Base-by-base conservation (phyloP, 805 yeast genomes). In the Clavispora carvajalis region DNA sequence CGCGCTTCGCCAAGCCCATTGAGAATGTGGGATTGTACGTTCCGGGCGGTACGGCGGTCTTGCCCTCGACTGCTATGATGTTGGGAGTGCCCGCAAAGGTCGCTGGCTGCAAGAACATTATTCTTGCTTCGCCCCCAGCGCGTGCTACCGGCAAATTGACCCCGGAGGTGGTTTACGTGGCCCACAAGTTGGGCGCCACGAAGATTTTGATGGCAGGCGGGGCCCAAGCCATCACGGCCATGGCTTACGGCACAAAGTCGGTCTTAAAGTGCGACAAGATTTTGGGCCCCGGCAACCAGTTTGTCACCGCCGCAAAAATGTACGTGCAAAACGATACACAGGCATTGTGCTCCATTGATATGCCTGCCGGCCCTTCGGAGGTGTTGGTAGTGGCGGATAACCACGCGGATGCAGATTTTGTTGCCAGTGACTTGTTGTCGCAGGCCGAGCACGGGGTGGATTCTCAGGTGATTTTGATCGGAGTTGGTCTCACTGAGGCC, bases 321-420 rank as follows among this genome's bases (percentile, higher is more conserved):
- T 71, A 84, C 59, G 93, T 95, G 38, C 93, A 91, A 55, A 95
- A 93, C 57, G 99, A 93, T 59, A 85, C 96, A 1, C 83, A 82
- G 47, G 98, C 99, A 7, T 70, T 90, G 57, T 93, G 96, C 59
- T 85, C 96, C 13, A 93, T 93, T 52, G 99, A 93, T 63, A 91
- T 93, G 98, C 99, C 99, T 37, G 99, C 99, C 19, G 99, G 99
- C 8, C 99, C 99, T 22, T 85, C 95, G 38, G 99, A 93, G 67
- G 99, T 93, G 18, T 73, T 93, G 44, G 99, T 91, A n/a, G 72
- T 93, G 53, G 95, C 96, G 36, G 99, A 93, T 61, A 77, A 72
- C 44, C 58, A 75, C 34, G 87, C 97, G 10, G 96, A 89, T 64
- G 91, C 95, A 18, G 96, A 89, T 56, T 93, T 87, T 63, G 99